Conservation (phyloP, 2,329 filamentous ascomycete genomes). For the Tolypocladium album region DNA sequence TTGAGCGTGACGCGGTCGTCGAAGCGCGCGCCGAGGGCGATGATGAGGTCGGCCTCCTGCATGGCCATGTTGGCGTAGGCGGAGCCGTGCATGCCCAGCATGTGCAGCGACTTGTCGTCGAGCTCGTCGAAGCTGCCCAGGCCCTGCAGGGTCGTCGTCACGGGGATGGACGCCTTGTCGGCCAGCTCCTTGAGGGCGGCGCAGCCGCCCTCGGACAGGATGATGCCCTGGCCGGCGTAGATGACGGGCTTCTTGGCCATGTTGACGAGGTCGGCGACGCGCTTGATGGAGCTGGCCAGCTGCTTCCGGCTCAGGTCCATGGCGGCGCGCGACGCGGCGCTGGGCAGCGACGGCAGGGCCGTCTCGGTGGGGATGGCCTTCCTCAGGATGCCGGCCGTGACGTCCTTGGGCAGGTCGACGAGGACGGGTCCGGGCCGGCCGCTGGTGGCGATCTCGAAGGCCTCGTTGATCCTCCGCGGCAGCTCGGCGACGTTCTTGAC, state of each 20-base stretch:
- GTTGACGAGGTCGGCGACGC: slow-evolving; percentile 76
- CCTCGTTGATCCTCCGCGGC: slow-evolving; percentile 89
- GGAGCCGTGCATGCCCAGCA: slow-evolving; percentile 97
- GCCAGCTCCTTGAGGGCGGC: slow-evolving; percentile 74
- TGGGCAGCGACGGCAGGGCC: slow-evolving; percentile 69
- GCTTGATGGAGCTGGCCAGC: slow-evolving; percentile 60
- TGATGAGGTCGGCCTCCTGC: slow-evolving; percentile 91
- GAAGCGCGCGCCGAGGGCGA: slow-evolving; percentile 87
- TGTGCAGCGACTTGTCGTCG: slow-evolving; percentile 88
- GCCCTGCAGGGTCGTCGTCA: slow-evolving; percentile 91
- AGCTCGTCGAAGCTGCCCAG: slow-evolving; percentile 88
- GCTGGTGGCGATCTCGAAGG: slow-evolving; percentile 93
- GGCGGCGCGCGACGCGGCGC: slow-evolving; percentile 74
- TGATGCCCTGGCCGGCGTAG: slow-evolving; percentile 85
- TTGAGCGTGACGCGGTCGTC: slow-evolving; percentile 87
- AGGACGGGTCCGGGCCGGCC: slow-evolving; percentile 90
- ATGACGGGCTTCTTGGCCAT: slow-evolving; percentile 88
- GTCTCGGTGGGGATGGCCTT: slow-evolving; percentile 71
- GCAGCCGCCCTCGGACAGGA: slow-evolving; percentile 69
- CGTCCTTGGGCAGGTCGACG: slow-evolving; percentile 92
- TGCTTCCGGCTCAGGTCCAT: slow-evolving; percentile 63
- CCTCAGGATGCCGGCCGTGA: slow-evolving; percentile 75
- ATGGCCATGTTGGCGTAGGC: slow-evolving; percentile 98
- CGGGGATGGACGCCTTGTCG: slow-evolving; percentile 83
- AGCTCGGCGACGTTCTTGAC: slow-evolving; percentile 91